Base-by-base conservation (phyloP, 768 basidiomycete species). In the Collybiopsis confluens region DNA sequence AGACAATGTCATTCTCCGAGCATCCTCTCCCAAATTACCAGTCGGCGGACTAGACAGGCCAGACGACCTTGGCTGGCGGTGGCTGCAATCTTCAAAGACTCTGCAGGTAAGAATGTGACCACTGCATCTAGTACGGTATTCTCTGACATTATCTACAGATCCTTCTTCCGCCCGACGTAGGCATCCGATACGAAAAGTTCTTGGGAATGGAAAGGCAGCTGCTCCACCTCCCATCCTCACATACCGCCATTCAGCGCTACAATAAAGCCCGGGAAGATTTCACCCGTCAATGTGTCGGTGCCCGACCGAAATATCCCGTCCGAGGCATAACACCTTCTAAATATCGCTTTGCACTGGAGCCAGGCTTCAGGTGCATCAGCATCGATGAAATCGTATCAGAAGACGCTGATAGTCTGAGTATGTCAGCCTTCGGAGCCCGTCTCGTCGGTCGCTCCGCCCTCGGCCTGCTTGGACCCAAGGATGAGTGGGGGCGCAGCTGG, bases 371-470 rank as follows among this genome's bases (percentile, higher is more conserved):
- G 40, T 52, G 50, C 50, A 28, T 10, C 9, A 28, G 7, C 18
- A 41, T 52, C 28, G 50, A 52, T 35, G 26, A 40, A 27, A 41
- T 42, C 28, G 23, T 52, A 6, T 37, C 38, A n/a, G 23, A 20
- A 18, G 50, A 52, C n/a, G 40, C 28, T 18, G 40, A n/a, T 13
- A 20, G 24, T 18, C 28, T 21, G 3, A 41, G n/a, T 23, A 28
- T 42, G 37, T n/a, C 38, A 15, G 33, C 50, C 11, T 40, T 43
- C 15, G 40, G 42, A n/a, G 21, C 24, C 18, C 24, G 38, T 3
- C 50, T 52, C 26, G 50, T 52, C 30, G 20, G 24, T 42, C 50
- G 50, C 38, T 52, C 50, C 6, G 37, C 37, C n/a, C 50, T 52
- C 3, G 50, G 50, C 2, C 28, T 43, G 3, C 50, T 52, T 27